Evolutionary conservation across 169 alveolate species (phyloP).

Genomic region (Eimeria acervulina): DNA sequence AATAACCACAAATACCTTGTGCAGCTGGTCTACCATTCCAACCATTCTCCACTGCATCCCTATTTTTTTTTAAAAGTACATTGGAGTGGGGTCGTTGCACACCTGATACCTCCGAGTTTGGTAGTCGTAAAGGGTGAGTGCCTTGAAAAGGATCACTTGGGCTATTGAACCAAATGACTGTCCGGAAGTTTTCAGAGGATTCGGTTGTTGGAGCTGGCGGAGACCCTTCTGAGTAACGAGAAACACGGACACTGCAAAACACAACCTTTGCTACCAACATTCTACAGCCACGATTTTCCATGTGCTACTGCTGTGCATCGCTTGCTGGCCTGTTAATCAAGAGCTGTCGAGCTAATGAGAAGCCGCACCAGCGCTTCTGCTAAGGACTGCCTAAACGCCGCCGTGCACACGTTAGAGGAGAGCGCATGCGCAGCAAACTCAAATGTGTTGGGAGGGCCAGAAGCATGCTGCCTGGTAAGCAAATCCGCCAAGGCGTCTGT

Average conservation of each 20-base stretch:
- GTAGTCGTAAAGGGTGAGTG: constrained; percentile 46
- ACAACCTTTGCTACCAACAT: neutral
- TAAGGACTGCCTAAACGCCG: constrained; percentile 19
- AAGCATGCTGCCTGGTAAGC: neutral
- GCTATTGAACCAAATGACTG: constrained; percentile 7
- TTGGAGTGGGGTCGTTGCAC: neutral
- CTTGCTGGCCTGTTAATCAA: neutral
- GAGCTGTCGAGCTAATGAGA: neutral
- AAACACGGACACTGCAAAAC: neutral
- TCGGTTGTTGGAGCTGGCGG: neutral
- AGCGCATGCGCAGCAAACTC: constrained; percentile 35
- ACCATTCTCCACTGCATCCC: neutral
- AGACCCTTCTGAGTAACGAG: constrained; percentile 19
- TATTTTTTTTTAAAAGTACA: neutral
- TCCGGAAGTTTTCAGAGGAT: neutral
- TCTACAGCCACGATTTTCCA: no score
- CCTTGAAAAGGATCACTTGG: constrained; percentile 17
- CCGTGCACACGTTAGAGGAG: constrained; percentile 26
- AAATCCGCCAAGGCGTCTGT: constrained; percentile 51
- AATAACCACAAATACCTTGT: neutral
- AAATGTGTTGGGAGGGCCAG: constrained; percentile 31
- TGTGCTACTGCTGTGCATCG: neutral
- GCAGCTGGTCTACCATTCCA: neutral
- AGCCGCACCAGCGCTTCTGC: constrained; percentile 37
- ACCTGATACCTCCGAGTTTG: constrained; percentile 75